Evolutionary conservation across 371 early-diverging fungal species (phyloP).

Genomic region (Gilbertella persicaria): DNA sequence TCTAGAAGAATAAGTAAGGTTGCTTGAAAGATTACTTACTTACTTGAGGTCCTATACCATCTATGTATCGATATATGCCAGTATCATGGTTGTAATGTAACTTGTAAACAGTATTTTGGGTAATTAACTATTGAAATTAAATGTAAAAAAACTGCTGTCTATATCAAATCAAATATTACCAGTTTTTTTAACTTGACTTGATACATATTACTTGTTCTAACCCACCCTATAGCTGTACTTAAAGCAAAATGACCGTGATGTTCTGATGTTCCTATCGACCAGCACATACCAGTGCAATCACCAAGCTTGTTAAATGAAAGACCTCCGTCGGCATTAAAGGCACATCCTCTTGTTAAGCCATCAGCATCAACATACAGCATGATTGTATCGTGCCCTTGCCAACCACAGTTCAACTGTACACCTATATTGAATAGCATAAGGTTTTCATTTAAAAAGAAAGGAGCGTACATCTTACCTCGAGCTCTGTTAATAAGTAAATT

Average conservation of each 20-base stretch:
- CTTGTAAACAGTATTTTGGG: conserved; percentile 9
- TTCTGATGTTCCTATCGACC: conserved; percentile 14
- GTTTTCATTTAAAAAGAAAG: not conserved
- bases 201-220: conserved; percentile 9
- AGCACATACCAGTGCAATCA: conserved; percentile 5
- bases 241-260: conserved; percentile 16
- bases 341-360: not conserved
- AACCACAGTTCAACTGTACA: not conserved
- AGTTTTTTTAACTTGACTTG: conserved; percentile 1
- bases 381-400: not conserved
- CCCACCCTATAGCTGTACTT: conserved; percentile 14
- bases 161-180: conserved; percentile 4
- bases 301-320: not conserved
- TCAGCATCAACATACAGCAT: conserved; percentile 4
- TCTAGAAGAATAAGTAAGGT: not conserved
- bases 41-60: conserved; percentile 18
- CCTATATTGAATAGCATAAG: too few relatives aligned
- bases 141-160: not conserved
- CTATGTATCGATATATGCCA: conserved; percentile 16
- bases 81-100: conserved; percentile 16
- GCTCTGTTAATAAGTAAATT: not conserved
- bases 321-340: not conserved
- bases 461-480: conserved; percentile 10
- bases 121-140: not conserved
- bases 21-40: not conserved